Evolutionary conservation across 225 moss, liverwort and hornwort genomes (phyloP), one percentile per base, ranked within the genome.

Genomic region (Sphagnum tenellum): DNA sequence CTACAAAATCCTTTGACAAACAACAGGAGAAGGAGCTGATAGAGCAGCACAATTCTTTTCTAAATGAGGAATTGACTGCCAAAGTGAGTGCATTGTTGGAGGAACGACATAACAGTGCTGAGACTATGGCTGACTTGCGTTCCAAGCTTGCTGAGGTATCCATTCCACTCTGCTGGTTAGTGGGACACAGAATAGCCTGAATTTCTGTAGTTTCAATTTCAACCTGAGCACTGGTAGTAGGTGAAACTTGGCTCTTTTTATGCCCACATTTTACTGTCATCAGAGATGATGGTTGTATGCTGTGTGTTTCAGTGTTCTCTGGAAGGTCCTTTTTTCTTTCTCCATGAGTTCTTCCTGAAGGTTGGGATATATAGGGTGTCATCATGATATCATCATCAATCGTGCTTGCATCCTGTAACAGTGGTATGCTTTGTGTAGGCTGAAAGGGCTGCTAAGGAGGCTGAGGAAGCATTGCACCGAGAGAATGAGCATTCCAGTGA

Each of bases 21-120:
- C 50, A 7, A 57, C 74, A 98, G 98, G 98, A 93, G 72, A 98
- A 93, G 63, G 93, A 90, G 75, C 80, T 98, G 66, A 47, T 98
- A 64, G 88, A 89, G 65, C 89, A 98, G 79, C 93, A 93, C 73
- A 98, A 98, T 74, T 12, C 62, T 50, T 98, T 93, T 93, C 79
- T 98, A 78, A 93, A 98, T 66, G 89, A 87, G 72, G 98, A 98
- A 66, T 55, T 98, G 62, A 86, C 83, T 64, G 68, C 77, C 44
- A 93, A 93, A 78, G 87, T 81, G 44, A 81, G 70, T 73, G 75
- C 81, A 48, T 72, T 98, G 56, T 81, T 98, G 74, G 84, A 88
- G 69, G 93, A 98, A 73, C 90, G 93, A 65, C 87, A 74, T 55
- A 78, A 85, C 64, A 90, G 90, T 77, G 90, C 98, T 5, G 82